phyloP scores from a whole-genome alignment of 2,329 filamentous ascomycete species.

The Botryotinia globosa region DNA sequence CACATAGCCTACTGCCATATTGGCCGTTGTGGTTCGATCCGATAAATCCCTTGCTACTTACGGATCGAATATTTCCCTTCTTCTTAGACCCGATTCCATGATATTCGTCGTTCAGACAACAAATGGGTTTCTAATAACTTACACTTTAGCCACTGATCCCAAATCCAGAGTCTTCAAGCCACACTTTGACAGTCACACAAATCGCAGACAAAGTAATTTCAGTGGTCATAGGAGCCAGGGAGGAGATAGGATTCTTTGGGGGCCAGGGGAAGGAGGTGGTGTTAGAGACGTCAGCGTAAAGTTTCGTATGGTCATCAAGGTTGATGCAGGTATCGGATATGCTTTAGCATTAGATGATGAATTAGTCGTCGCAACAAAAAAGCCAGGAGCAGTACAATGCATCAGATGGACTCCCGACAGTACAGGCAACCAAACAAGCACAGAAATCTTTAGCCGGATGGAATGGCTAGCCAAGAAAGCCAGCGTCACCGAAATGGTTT shows the following conservation, averaged over 20 bases:
- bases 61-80: constrained; percentile 77
- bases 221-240: constrained; percentile 47
- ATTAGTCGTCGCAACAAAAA: constrained; percentile 83
- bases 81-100: constrained; percentile 86
- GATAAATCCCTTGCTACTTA: constrained; percentile 75
- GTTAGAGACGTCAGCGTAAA: constrained; percentile 84
- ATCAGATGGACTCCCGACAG: constrained; percentile 91
- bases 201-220: constrained; percentile 60
- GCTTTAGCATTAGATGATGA: constrained; percentile 90
- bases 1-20: constrained; percentile 76
- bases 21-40: constrained; percentile 83
- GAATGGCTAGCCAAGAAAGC: constrained; percentile 77
- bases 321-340: constrained; percentile 89
- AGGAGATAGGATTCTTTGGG: constrained; percentile 64
- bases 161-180: constrained; percentile 82
- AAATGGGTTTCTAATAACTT: constrained; percentile 86
- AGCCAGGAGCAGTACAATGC: constrained; percentile 92
- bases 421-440: constrained; percentile 79
- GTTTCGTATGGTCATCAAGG: constrained; percentile 96
- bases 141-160: constrained; percentile 82
- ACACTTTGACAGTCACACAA: constrained; percentile 67
- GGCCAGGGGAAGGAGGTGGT: constrained; percentile 77
- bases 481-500: constrained; percentile 78
- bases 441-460: constrained; percentile 86
- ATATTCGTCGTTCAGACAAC: constrained; percentile 89